Evolutionary conservation across 257 asterid genomes (phyloP).

Genomic region (Gynochthodes officinalis): DNA sequence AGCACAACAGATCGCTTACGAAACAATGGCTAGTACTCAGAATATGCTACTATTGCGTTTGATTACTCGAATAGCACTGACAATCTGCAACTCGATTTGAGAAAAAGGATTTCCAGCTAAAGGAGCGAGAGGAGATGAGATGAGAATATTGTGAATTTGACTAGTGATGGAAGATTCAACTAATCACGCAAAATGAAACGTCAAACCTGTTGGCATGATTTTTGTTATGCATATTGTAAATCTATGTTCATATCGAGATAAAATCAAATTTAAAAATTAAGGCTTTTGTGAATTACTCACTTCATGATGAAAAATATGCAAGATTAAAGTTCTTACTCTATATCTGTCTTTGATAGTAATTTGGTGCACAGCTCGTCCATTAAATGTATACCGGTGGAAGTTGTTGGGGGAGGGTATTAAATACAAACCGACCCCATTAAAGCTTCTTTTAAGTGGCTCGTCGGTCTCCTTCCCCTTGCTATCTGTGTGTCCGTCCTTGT

Average conservation of each 20-base stretch:
- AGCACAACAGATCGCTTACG: too few species aligned
- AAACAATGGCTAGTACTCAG: too few species aligned
- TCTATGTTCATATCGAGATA: background rate
- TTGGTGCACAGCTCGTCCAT: too few species aligned
- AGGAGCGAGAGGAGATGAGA: slow-evolving; percentile 20
- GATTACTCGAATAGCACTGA: too few species aligned
- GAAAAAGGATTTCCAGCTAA: slow-evolving; percentile 15
- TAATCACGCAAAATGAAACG: slow-evolving; percentile 17
- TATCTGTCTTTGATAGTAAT: too few species aligned
- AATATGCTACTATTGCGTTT: too few species aligned
- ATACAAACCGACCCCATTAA: slow-evolving; percentile 24
- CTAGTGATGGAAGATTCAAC: slow-evolving; percentile 8
- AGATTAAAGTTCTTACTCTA: too few species aligned
- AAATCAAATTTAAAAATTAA: too few species aligned
- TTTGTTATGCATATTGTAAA: slow-evolving; percentile 13
- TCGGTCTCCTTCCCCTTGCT: background rate
- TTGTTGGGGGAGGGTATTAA: slow-evolving; percentile 16
- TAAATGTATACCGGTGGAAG: slow-evolving; percentile 21
- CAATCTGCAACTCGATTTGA: too few species aligned
- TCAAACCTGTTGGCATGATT: slow-evolving; percentile 9
- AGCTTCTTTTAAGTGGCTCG: background rate
- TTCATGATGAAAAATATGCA: too few species aligned
- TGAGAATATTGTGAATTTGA: slow-evolving; percentile 50
- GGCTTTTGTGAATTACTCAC: too few species aligned
- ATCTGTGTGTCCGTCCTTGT: too few species aligned